Base-by-base conservation (phyloP, 169 alveolate genomes). In the Plasmodium falciparum region DNA sequence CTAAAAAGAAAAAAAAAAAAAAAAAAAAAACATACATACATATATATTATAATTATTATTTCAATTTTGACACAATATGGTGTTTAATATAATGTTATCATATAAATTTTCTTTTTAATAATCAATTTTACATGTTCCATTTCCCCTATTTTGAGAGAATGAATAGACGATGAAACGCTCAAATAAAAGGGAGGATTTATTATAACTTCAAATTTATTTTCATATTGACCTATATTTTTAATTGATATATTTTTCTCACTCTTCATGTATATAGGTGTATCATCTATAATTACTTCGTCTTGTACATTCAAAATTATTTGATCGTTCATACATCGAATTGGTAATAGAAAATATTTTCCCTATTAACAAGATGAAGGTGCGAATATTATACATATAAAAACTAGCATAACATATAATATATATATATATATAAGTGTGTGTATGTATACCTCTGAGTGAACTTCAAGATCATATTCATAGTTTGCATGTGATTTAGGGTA, bases 221-320 rank as follows among this genome's bases (percentile, higher is more conserved):
- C 89, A 66, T 78, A 78, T 43, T 78, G 65, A 47, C 89, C 89
- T 15, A 78, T 66, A 78, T 78, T 78, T 78, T 78, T 78, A 49
- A 78, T 78, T 58, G 89, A 65, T 63, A 78, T 78, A 45, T 29
- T 78, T 50, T 52, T 78, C 67, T 78, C 89, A 39, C 70, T 67
- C 26, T 78, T 78, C 78, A 78, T 65, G 56, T 78, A 78, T 50
- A 78, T 78, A 1, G 89, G 89, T 20, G 89, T 78, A 11, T 78
- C 89, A 65, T 50, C 63, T 56, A 78, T 33, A 26, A 26, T 33
- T 78, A 78, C 67, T 71, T 78, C 89, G 22, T 78, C 78, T 78
- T 78, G 89, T n/a, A 78, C 78, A 78, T 78, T 76, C 63, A 78
- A 66, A 49, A 50, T 66, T 1, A 78, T 29, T 65, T 78, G 78